Base-by-base conservation (phyloP, 225 moss, liverwort and hornwort species). In the Polytrichum commune region DNA sequence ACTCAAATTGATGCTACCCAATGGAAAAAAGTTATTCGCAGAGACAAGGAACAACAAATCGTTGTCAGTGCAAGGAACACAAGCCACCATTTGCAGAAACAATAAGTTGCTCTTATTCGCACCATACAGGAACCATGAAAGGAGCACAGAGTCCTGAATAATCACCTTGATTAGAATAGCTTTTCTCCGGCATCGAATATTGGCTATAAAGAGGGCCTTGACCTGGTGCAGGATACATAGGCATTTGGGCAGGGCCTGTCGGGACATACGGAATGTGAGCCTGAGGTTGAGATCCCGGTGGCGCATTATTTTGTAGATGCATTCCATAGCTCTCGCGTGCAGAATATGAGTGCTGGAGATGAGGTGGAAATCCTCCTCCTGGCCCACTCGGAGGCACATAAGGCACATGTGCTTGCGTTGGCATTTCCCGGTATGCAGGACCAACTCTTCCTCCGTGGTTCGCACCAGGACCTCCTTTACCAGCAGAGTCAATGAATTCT, bases 401-500 rank as follows among this genome's bases (percentile, higher is more conserved):
- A 1, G 86, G 78, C 62, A 73, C 32, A 69, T 80, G 83, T 16
- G 71, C 65, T 46, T 70, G 62, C 62, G 46, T 4, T 62, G 22
- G 27, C 18, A 26, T 23, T 63, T 27, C 72, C 63, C 64, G 29
- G 4, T 58, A 54, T 54, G 9, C 68, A 68, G 68, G 24, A 60
- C 61, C 33, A 38, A 35, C 32, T 24, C 30, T 70, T 60, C 33
- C 70, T 61, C 61, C 70, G 20, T 64, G n/a, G 19, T 28, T 63
- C n/a, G 16, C 72, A 64, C 29, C 55, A 1, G 64, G 53, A 22
- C 20, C 5, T 55, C 20, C 75, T 68, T 62, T 81, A 27, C 78
- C 83, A 0, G 73, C 71, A 54, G 76, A 76, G 71, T 90, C 90
- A 18, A 90, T 82, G 24, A 33, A 77, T 54, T 88, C 79, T 68